Conservation (phyloP, 179 eudicot species). For the Corrigiola litoralis region DNA sequence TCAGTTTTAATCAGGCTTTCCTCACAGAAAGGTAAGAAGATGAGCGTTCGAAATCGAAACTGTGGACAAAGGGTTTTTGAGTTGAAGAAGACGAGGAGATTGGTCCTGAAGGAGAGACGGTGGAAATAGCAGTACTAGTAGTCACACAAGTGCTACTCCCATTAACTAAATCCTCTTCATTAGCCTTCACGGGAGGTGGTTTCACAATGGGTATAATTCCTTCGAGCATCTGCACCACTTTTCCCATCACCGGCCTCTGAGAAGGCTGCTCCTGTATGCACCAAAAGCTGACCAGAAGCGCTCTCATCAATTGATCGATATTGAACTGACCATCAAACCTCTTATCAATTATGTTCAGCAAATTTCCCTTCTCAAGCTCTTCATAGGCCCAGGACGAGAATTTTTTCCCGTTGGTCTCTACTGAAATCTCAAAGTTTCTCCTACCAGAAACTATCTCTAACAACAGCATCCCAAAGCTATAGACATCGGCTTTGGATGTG, state of each 20-base stretch:
- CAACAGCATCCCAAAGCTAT: conserved; percentile 71
- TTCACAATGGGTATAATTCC: conserved; percentile 43
- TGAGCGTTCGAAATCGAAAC: conserved; percentile 31
- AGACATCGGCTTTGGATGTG: conserved; percentile 68
- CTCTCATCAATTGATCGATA: conserved; percentile 54
- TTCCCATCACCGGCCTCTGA: conserved; percentile 82
- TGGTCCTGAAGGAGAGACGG: conserved; percentile 32
- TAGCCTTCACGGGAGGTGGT: conserved; percentile 48
- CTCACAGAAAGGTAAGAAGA: conserved; percentile 23
- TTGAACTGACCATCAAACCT: conserved; percentile 37
- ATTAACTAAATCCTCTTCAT: conserved; percentile 20
- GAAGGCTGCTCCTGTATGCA: conserved; percentile 90
- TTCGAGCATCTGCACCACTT: conserved; percentile 83
- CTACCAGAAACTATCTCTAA: conserved; percentile 66
- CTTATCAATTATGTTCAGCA: conserved; percentile 38
- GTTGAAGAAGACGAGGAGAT: conserved; percentile 36
- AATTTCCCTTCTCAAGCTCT: conserved; percentile 59
- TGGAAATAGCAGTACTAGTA: conserved; percentile 25
- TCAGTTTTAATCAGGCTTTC: not conserved
- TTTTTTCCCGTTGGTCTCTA: conserved; percentile 45
- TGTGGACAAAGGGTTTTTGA: conserved; percentile 33
- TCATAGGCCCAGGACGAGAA: conserved; percentile 69
- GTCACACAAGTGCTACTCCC: conserved; percentile 27
- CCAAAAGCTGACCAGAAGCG: conserved; percentile 62
- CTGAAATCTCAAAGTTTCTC: conserved; percentile 64